phyloP scores from a whole-genome alignment of 2,329 filamentous ascomycete genomes.

The Drechslerella stenobrocha region DNA sequence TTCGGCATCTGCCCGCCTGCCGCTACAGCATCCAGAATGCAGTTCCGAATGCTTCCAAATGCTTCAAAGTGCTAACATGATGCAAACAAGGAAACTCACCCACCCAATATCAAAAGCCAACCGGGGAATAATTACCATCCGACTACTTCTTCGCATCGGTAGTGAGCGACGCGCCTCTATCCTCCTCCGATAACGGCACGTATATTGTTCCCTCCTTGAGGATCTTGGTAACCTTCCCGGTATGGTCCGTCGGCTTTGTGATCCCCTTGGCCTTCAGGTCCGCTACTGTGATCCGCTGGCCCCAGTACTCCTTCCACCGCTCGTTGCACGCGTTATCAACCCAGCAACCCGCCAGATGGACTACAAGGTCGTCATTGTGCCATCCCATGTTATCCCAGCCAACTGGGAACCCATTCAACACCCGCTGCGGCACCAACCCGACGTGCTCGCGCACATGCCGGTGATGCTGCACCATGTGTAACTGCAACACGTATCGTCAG shows the following conservation, averaged over 20 bases:
- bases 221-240: conserved; percentile 37
- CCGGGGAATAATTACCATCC: background rate
- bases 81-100: too few relatives aligned
- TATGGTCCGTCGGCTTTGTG: conserved; percentile 34
- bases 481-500: conserved; percentile 27
- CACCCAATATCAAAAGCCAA: conserved; percentile 1
- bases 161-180: conserved; percentile 1
- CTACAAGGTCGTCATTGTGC: conserved; percentile 56
- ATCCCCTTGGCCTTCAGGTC: conserved; percentile 40
- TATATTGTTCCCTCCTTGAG: conserved; percentile 32
- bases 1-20: background rate
- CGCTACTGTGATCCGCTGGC: conserved; percentile 34
- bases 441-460: conserved; percentile 55
- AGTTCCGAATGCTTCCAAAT: conserved; percentile 1
- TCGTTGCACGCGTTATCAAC: conserved; percentile 54
- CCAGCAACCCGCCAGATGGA: conserved; percentile 57
- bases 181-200: conserved; percentile 25
- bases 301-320: conserved; percentile 56
- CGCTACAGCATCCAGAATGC: background rate
- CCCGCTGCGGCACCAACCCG: conserved; percentile 55
- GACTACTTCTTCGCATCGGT: background rate
- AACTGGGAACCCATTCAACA: conserved; percentile 56
- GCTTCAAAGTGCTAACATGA: background rate
- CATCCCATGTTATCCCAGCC: conserved; percentile 56
- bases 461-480: conserved; percentile 55